phyloP scores from a whole-genome alignment of 768 basidiomycete genomes.

The Phylloporus arenicola region DNA sequence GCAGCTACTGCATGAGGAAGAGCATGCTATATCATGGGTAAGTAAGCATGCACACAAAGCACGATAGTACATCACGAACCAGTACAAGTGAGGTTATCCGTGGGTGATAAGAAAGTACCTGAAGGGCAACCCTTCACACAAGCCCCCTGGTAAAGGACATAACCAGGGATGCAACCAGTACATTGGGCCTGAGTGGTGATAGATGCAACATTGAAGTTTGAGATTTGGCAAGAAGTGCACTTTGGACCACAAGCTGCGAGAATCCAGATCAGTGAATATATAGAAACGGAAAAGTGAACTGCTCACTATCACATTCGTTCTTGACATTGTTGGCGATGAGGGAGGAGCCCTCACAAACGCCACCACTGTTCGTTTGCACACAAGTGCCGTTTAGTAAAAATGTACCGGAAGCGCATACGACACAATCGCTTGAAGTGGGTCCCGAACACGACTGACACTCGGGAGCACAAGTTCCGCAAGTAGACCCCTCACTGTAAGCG shows the following conservation, averaged over 20 bases:
- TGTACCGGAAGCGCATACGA: slow-evolving; percentile 56
- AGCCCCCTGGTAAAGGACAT: slow-evolving; percentile 60
- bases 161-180: slow-evolving; percentile 74
- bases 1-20: slow-evolving; percentile 71
- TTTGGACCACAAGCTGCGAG: slow-evolving; percentile 70
- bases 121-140: slow-evolving; percentile 70
- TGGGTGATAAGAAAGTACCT: slow-evolving; percentile 65
- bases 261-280: not conserved
- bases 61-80: slow-evolving; percentile 39
- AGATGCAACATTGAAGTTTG: slow-evolving; percentile 65
- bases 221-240: slow-evolving; percentile 73
- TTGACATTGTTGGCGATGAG: slow-evolving; percentile 79
- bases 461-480: slow-evolving; percentile 56
- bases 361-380: slow-evolving; percentile 57
- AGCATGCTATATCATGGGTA: slow-evolving; percentile 46
- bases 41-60: not conserved
- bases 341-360: slow-evolving; percentile 67
- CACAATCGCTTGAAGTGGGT: slow-evolving; percentile 62
- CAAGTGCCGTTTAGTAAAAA: slow-evolving; percentile 67
- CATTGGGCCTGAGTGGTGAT: slow-evolving; percentile 64
- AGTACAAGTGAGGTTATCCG: slow-evolving; percentile 69
- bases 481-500: slow-evolving; percentile 53
- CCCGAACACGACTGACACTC: slow-evolving; percentile 70
- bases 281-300: not conserved
- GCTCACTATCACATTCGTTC: slow-evolving; percentile 72